Evolutionary conservation across 129 eudicot genomes (phyloP).

Genomic region (Flaveria ramosissima): DNA sequence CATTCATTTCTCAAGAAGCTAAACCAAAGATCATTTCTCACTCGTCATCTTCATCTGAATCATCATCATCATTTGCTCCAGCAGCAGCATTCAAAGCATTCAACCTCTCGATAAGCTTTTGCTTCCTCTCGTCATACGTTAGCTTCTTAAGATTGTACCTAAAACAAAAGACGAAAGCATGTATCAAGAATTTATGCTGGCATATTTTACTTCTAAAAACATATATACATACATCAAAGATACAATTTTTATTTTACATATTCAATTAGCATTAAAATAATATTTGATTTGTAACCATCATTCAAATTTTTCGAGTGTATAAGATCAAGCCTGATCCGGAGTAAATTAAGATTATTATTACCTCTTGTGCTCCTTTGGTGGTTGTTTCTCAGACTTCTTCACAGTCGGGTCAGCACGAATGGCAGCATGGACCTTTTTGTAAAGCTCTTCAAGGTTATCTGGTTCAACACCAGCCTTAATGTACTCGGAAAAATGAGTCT

Average conservation of each 20-base stretch:
- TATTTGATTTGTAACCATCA: too few species aligned
- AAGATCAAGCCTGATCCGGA: background rate
- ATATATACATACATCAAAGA: too few species aligned
- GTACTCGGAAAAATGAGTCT: background rate
- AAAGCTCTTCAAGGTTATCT: constrained; percentile 8
- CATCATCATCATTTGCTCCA: constrained; percentile 48
- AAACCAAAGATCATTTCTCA: background rate
- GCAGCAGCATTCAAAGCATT: constrained; percentile 68
- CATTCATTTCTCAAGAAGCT: background rate
- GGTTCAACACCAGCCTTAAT: constrained; percentile 17
- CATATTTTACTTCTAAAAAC: too few species aligned
- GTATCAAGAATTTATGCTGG: too few species aligned
- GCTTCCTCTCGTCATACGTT: constrained; percentile 75
- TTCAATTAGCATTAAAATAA: too few species aligned
- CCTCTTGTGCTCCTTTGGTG: constrained; percentile 12
- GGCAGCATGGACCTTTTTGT: constrained; percentile 15
- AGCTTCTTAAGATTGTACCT: constrained; percentile 76
- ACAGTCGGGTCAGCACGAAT: background rate
- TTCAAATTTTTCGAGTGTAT: too few species aligned
- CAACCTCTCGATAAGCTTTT: constrained; percentile 59
- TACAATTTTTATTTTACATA: too few species aligned
- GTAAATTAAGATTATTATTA: background rate
- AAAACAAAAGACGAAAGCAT: background rate
- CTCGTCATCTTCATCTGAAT: constrained; percentile 32
- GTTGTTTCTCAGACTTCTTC: constrained; percentile 9